Conservation (phyloP, 192 early-diverging fungal genomes). For the Coemansia sp. region DNA sequence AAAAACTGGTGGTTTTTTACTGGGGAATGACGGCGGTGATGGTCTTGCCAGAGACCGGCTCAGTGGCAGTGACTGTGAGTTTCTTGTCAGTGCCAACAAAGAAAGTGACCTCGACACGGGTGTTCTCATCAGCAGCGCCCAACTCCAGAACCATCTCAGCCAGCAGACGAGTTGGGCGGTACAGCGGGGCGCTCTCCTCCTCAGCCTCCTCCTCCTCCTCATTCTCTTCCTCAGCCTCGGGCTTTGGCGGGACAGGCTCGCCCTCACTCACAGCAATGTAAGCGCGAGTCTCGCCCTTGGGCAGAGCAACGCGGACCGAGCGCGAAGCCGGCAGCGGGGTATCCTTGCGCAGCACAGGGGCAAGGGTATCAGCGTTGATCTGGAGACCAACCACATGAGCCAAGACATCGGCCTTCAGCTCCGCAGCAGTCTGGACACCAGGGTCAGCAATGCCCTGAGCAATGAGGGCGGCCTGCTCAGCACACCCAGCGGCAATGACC, state of each 20-base stretch:
- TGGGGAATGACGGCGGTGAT: slow-evolving; percentile 44
- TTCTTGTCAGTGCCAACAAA: slow-evolving; percentile 38
- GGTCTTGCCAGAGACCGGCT: slow-evolving; percentile 48
- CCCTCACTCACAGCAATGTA: slow-evolving; percentile 87
- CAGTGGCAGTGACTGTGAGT: slow-evolving; percentile 49
- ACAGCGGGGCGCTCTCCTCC: slow-evolving; percentile 23
- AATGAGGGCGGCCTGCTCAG: slow-evolving; percentile 80
- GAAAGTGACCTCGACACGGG: slow-evolving; percentile 45
- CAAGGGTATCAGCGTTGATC: slow-evolving; percentile 68
- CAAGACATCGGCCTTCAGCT: slow-evolving; percentile 33
- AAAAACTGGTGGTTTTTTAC: not conserved
- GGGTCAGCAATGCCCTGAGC: slow-evolving; percentile 39
- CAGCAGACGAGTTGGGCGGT: slow-evolving; percentile 45
- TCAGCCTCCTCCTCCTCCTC: slow-evolving; percentile 51
- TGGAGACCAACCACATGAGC: slow-evolving; percentile 76
- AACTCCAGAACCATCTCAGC: slow-evolving; percentile 51
- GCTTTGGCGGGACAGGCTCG: slow-evolving; percentile 56
- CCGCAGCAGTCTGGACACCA: slow-evolving; percentile 9
- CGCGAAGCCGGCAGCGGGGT: slow-evolving; percentile 85
- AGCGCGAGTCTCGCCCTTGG: slow-evolving; percentile 58
- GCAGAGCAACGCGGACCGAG: slow-evolving; percentile 67
- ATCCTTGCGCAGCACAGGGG: slow-evolving; percentile 75
- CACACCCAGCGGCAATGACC: slow-evolving; percentile 86
- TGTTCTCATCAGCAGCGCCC: slow-evolving; percentile 28
- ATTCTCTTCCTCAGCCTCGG: slow-evolving; percentile 55